Conservation (phyloP, 768 basidiomycete genomes). For the Crucibulum laeve region DNA sequence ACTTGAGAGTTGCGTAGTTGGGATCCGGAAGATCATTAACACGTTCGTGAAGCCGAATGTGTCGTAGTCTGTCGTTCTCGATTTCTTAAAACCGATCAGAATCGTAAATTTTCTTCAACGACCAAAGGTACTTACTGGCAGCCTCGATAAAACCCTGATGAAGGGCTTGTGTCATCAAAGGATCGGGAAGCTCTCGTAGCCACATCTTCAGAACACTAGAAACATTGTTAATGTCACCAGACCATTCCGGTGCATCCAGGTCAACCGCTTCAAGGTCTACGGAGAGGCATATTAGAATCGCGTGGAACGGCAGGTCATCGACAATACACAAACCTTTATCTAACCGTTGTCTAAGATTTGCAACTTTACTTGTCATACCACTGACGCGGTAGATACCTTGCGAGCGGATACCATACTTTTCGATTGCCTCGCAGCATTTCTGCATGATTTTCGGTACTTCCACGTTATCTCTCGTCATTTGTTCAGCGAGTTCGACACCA, state of each 20-base stretch:
- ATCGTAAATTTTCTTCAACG: conserved; percentile 3
- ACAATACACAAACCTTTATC: conserved; percentile 63
- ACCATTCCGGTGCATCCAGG: conserved; percentile 86
- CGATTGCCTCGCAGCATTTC: conserved; percentile 90
- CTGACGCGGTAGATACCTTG: conserved; percentile 94
- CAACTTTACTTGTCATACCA: conserved; percentile 85
- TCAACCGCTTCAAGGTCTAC: conserved; percentile 83
- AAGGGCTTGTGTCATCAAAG: conserved; percentile 75
- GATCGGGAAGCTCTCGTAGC: conserved; percentile 94
- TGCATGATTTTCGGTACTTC: conserved; percentile 86
- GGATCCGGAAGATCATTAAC: conserved; percentile 98
- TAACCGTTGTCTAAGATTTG: conserved; percentile 73
- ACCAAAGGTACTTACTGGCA: conserved; percentile 64
- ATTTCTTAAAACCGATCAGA: conserved; percentile 47
- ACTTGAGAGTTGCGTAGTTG: conserved; percentile 98
- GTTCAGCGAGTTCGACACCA: conserved; percentile 87
- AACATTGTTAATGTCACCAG: conserved; percentile 92
- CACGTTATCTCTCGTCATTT: conserved; percentile 86
- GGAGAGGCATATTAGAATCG: conserved; percentile 6
- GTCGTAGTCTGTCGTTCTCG: conserved; percentile 91
- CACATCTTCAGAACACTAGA: conserved; percentile 94
- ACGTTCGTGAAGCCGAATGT: conserved; percentile 93
- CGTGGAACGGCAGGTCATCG: conserved; percentile 1
- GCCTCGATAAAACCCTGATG: conserved; percentile 96
- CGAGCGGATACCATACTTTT: conserved; percentile 76